Base-by-base conservation (phyloP, 345 rosid genomes). In the Diplotaxis tenuifolia region DNA sequence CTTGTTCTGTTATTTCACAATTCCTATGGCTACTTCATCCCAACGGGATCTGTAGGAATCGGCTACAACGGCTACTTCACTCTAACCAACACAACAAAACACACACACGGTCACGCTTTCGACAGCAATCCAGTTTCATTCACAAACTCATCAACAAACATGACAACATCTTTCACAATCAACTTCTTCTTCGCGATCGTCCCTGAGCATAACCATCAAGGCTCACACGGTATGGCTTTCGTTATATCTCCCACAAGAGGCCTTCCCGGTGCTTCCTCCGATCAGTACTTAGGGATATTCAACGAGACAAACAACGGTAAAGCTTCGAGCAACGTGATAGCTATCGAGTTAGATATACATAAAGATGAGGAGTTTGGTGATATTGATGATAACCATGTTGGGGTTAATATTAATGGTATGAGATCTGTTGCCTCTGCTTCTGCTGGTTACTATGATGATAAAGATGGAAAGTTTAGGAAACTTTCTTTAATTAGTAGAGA, bases 171-270 rank as follows among this genome's bases (percentile, higher is more conserved):
- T 55, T 88, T 88, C 82, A 80, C 91, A 3, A 16, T 89, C 62
- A 75, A 85, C 57, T 89, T 87, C 70, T 75, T 86, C 60, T 91
- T 89, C n/a, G 88, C 80, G 1, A 89, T 92, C 19, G 54, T 69
- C 4, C 64, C 96, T 9, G 64, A 85, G 20, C 63, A 57, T 28
- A 11, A 58, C 4, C 5, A 0, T 0, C 57, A 70, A 22, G 16
- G 87, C 7, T 84, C 86, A 32, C 91, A 83, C 2, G 94, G 91
- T 5, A 79, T 89, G 23, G 86, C 79, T 29, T 85, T 89, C 16
- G 85, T 83, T 14, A 50, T 86, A 1, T 70, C 87, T 1, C 95
- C 89, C 11, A 79, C 83, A n/a, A 82, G 76, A 60, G 72, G 64
- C 36, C 65, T 84, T 10, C 84, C 86, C 0, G 76, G 72, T n/a